These are phyloP conservation scores for Aureobasidium sp. DNA, from an alignment of 2,329 filamentous ascomycete genomes.

Conservation along the genomic window DNA sequence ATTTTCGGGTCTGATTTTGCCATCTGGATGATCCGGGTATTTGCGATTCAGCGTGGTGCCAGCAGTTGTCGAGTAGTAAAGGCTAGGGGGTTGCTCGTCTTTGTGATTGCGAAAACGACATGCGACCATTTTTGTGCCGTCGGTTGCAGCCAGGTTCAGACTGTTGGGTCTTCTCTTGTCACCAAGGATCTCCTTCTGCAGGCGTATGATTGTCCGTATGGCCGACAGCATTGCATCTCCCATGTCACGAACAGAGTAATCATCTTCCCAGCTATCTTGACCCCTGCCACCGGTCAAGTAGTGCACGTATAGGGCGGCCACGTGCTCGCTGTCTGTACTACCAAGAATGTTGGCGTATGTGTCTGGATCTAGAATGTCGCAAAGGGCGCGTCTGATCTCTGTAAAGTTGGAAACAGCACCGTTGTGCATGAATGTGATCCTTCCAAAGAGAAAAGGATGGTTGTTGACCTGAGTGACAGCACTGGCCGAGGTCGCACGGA, in stretches of 20 bases:
- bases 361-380: constrained; percentile 40
- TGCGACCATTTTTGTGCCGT: constrained; percentile 44
- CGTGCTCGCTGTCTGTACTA: constrained; percentile 47
- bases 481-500: constrained; percentile 44
- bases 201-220: constrained; percentile 37
- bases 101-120: constrained; percentile 48
- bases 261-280: constrained; percentile 37
- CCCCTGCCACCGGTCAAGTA: constrained; percentile 35
- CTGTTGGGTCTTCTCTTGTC: constrained; percentile 39
- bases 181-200: constrained; percentile 42
- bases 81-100: constrained; percentile 44
- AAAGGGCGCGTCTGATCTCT: constrained; percentile 41
- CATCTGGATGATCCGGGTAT: constrained; percentile 44
- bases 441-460: constrained; percentile 50
- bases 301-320: constrained; percentile 45
- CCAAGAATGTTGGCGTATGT: constrained; percentile 44
- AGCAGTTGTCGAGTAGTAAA: constrained; percentile 45
- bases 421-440: constrained; percentile 52
- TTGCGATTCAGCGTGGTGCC: constrained; percentile 48
- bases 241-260: constrained; percentile 40
- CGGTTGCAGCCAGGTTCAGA: constrained; percentile 48
- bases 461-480: constrained; percentile 46
- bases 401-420: constrained; percentile 44
- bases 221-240: constrained; percentile 36
- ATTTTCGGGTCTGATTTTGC: constrained; percentile 29